A percentile compares a stretch with the other conserved stretches of the same genome.
These are phyloP conservation scores for Phialophora macrospora DNA, from an alignment of 2,329 filamentous ascomycete species.

Conservation along the genomic window DNA sequence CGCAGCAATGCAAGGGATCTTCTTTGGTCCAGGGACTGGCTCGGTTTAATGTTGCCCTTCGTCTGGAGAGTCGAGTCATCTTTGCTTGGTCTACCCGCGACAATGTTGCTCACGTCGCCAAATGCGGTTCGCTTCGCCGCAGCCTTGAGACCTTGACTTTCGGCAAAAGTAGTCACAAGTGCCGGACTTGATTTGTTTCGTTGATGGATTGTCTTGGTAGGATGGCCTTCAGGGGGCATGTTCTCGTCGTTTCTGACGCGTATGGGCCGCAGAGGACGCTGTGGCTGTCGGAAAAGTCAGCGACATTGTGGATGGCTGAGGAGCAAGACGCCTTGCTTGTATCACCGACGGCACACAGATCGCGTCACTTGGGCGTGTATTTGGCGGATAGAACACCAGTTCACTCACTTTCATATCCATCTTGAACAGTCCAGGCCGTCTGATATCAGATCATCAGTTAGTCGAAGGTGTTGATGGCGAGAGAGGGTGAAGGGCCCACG, in stretches of 20 bases:
- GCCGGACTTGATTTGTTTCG: conserved; percentile 78
- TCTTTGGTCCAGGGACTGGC: conserved; percentile 45
- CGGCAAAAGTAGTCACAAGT: conserved; percentile 58
- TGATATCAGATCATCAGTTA: background rate
- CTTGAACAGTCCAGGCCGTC: conserved; percentile 29
- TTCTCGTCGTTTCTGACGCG: conserved; percentile 74
- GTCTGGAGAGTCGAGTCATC: conserved; percentile 61
- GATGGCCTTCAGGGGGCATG: conserved; percentile 53
- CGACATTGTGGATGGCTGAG: conserved; percentile 29
- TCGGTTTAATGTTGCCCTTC: conserved; percentile 52
- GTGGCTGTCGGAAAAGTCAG: conserved; percentile 61
- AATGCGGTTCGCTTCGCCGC: conserved; percentile 78
- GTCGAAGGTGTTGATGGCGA: background rate
- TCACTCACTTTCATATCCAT: conserved; percentile 57
- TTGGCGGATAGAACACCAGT: background rate
- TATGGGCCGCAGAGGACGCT: conserved; percentile 65
- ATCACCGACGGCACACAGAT: background rate
- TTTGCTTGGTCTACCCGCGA: conserved; percentile 50
- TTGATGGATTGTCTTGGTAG: conserved; percentile 70
- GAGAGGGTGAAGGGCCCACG: conserved; percentile 2
- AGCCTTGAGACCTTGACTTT: conserved; percentile 63
- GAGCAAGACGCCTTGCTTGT: background rate
- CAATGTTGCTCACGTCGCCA: conserved; percentile 78
- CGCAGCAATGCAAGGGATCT: conserved; percentile 57
- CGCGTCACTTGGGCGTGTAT: background rate